Evolutionary conservation across 768 basidiomycete species (phyloP).

Genomic region (Termitomyces sp.): DNA sequence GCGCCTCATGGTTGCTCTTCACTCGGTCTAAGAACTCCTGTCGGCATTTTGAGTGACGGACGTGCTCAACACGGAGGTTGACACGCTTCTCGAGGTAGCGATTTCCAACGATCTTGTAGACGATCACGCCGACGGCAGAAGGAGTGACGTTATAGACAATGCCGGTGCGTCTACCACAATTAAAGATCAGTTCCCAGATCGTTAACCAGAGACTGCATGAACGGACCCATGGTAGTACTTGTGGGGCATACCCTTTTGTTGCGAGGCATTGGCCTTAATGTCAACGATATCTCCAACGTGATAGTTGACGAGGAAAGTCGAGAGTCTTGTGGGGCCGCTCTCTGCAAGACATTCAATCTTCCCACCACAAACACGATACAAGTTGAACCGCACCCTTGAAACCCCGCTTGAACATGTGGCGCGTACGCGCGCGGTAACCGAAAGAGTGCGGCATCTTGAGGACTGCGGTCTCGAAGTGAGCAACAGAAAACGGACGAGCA

Average conservation of each 20-base stretch:
- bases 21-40: constrained; percentile 97
- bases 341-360: constrained; percentile 38
- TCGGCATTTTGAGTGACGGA: constrained; percentile 94
- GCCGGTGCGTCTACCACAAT: constrained; percentile 74
- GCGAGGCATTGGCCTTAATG: constrained; percentile 98
- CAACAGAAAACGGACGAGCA: constrained; percentile 13
- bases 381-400: constrained; percentile 77
- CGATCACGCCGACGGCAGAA: constrained; percentile 90
- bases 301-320: constrained; percentile 92
- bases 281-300: constrained; percentile 98
- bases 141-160: constrained; percentile 99
- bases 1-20: constrained; percentile 82
- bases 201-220: neutral
- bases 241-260: constrained; percentile 99
- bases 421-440: constrained; percentile 99
- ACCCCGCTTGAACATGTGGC: constrained; percentile 99
- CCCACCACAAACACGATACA: neutral
- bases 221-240: constrained; percentile 96
- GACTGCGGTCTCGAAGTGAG: constrained; percentile 29
- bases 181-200: constrained; percentile 2
- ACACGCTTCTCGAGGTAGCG: constrained; percentile 99
- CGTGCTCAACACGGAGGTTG: constrained; percentile 95
- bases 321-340: constrained; percentile 84
- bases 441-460: constrained; percentile 99
- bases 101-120: constrained; percentile 98